phyloP scores from a whole-genome alignment of 495 filamentous ascomycete genomes.

The Pyrenula aspistea region DNA sequence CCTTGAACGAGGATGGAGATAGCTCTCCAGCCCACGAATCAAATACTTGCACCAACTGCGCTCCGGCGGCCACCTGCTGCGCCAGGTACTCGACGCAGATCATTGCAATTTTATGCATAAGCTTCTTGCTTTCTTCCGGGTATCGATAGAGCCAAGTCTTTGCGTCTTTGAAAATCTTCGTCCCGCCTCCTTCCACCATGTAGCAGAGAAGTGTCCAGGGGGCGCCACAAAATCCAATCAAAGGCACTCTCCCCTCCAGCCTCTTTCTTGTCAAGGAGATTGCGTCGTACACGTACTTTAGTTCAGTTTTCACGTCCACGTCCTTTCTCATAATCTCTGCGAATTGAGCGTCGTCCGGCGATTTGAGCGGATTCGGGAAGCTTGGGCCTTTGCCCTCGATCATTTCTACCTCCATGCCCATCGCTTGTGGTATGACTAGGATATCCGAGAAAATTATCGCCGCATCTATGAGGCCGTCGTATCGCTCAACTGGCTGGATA shows the following conservation, averaged over 20 bases:
- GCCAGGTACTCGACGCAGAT: conserved; percentile 91
- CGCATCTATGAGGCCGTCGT: conserved; percentile 79
- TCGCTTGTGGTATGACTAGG: conserved; percentile 90
- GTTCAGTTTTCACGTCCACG: conserved; percentile 71
- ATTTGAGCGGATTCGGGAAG: conserved; percentile 73
- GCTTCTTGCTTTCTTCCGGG: conserved; percentile 59
- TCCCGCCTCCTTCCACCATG: conserved; percentile 96
- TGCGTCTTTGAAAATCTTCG: conserved; percentile 77
- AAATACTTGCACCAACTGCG: conserved; percentile 91
- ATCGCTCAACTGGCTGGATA: conserved; percentile 87
- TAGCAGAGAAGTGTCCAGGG: conserved; percentile 96
- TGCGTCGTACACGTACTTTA: conserved; percentile 91
- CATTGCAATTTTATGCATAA: conserved; percentile 83
- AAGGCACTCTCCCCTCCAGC: conserved; percentile 72
- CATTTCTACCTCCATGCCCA: conserved; percentile 97
- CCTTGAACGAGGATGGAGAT: conserved; percentile 67
- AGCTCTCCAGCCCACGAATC: conserved; percentile 97
- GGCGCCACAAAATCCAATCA: conserved; percentile 96
- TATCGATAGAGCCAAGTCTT: conserved; percentile 97
- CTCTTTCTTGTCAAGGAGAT: conserved; percentile 86
- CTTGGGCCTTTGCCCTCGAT: conserved; percentile 88
- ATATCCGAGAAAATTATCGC: conserved; percentile 99
- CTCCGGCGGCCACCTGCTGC: conserved; percentile 81
- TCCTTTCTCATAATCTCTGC: conserved; percentile 58
- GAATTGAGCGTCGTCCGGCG: conserved; percentile 72